Base-by-base conservation (phyloP, 306 rosid genomes). In the Luffa acutangula region DNA sequence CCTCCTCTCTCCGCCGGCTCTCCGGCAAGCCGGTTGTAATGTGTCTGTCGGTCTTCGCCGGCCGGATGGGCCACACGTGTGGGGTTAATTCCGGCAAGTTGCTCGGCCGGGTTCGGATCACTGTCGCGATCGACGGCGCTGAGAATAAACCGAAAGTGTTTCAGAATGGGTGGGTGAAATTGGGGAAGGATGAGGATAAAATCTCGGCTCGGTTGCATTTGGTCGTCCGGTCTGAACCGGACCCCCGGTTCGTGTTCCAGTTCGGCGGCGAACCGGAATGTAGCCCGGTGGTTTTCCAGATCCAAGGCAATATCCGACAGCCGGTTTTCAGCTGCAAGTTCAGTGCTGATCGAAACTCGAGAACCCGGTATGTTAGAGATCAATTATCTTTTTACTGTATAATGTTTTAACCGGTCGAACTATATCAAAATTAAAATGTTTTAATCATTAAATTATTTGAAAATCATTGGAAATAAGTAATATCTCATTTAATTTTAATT, bases 261-360 rank as follows among this genome's bases (percentile, higher is more conserved):
- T 95, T 92, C 83, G 97, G 90, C 0, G 97, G 97, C 0, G 98
- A 95, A 78, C 98, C 98, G 84, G 98, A 95, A 83, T 91, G 97
- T 41, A 92, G 97, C 72, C 98, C 97, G 0, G 98, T 95, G 42
- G 90, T 95, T 81, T 95, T 85, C 9, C 97, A 91, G 90, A 87
- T 92, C 89, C 98, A 90, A 57, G 97, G 85, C 79, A 90, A 89
- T 81, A 88, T 89, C 49, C 84, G 89, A 20, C 98, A 95, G 77
- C 98, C 98, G 15, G 98, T 95, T 77, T 88, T 95, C 36, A 92
- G 98, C 80, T 90, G 95, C 90, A 92, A 91, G 83, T 95, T 95
- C 84, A 95, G 97, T 58, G 95, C 97, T 0, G 98, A 94, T 78
- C 89, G 98, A 25, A 94, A 89, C 75, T 85, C 90, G 9, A 91